Conservation (phyloP, 2,329 filamentous ascomycete species). For the Herpotrichia juniperi region DNA sequence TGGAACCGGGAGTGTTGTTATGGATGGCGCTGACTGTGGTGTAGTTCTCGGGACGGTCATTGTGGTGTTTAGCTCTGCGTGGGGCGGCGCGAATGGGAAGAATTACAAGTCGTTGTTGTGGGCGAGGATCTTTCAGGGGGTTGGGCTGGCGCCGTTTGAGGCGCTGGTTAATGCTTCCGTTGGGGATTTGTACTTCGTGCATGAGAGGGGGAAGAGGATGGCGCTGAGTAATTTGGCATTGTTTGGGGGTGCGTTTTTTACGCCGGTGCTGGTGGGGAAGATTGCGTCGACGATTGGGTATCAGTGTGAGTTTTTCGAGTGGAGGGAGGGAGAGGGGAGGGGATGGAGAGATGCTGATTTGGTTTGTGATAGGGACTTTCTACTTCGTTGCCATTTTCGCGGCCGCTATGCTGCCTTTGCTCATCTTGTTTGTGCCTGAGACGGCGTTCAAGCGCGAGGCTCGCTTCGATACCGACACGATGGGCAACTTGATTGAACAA, state of each 20-base stretch:
- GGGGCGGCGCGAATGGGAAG: constrained; percentile 73
- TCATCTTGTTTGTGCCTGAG: constrained; percentile 84
- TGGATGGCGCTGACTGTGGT: too few species aligned
- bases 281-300: constrained; percentile 79
- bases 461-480: constrained; percentile 72
- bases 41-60: constrained; percentile 78
- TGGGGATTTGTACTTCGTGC: constrained; percentile 89
- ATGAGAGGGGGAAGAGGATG: constrained; percentile 85
- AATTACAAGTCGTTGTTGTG: constrained; percentile 76
- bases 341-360: too few species aligned
- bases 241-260: constrained; percentile 75
- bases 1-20: too few species aligned
- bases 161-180: constrained; percentile 87
- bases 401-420: constrained; percentile 69
- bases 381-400: constrained; percentile 87
- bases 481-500: constrained; percentile 36
- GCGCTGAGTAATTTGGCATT: constrained; percentile 75
- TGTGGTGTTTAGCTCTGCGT: constrained; percentile 74
- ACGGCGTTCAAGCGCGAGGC: constrained; percentile 75
- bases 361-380: constrained; percentile 60
- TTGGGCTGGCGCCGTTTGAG: constrained; percentile 88
- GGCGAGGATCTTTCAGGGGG: constrained; percentile 83
- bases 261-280: constrained; percentile 88
- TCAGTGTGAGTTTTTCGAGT: too few species aligned
- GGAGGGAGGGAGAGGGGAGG: too few species aligned